Evolutionary conservation across 2,329 filamentous ascomycete species (phyloP).

Genomic region (Gnomoniopsis sp.): DNA sequence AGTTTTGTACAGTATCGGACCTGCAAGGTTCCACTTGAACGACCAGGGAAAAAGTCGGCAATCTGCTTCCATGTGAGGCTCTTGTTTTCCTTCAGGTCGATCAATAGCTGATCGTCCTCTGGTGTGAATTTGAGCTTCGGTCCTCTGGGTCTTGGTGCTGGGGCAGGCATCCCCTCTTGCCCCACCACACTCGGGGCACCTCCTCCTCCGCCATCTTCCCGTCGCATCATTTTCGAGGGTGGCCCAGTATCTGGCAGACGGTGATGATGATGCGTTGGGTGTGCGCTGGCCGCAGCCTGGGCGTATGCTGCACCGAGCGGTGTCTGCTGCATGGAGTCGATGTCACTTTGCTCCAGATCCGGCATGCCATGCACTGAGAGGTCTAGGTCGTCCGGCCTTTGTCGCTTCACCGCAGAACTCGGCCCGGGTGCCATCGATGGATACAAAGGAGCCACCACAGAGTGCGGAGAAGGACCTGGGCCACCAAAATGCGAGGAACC

Average conservation of each 20-base stretch:
- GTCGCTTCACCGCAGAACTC: constrained; percentile 45
- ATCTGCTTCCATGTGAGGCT: constrained; percentile 97
- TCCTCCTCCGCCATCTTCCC: constrained; percentile 49
- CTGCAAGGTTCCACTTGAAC: constrained; percentile 86
- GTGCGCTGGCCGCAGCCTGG: constrained; percentile 42
- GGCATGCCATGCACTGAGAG: constrained; percentile 48
- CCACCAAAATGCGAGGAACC: constrained; percentile 51
- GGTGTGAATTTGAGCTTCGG: constrained; percentile 93
- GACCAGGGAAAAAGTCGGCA: constrained; percentile 89
- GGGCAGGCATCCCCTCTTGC: constrained; percentile 80
- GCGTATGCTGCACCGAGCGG: constrained; percentile 51
- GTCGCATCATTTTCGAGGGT: constrained; percentile 64
- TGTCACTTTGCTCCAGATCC: constrained; percentile 51
- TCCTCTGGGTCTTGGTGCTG: constrained; percentile 75
- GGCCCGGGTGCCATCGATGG: constrained; percentile 36
- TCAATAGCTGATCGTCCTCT: constrained; percentile 82
- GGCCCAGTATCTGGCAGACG: constrained; percentile 71
- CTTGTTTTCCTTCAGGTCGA: constrained; percentile 92
- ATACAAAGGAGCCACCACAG: constrained; percentile 50
- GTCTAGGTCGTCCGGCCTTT: constrained; percentile 57
- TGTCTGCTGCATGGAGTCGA: constrained; percentile 53
- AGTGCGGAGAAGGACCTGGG: constrained; percentile 40
- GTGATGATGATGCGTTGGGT: constrained; percentile 74
- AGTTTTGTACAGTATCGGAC: constrained; percentile 94
- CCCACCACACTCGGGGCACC: constrained; percentile 82